phyloP scores from a whole-genome alignment of 805 yeast species.

The Suhomyces sp. region DNA sequence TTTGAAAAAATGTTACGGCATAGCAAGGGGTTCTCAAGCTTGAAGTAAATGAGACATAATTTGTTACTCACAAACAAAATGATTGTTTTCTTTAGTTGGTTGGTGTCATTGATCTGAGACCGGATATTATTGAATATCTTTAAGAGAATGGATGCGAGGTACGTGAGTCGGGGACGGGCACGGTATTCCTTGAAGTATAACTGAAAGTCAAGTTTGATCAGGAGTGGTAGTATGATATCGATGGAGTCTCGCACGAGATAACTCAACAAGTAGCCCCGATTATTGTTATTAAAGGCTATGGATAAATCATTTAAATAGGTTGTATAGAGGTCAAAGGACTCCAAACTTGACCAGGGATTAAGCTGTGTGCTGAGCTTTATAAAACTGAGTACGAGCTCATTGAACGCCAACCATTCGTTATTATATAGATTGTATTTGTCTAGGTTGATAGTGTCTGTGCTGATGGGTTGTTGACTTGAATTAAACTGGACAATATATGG shows the following conservation, averaged over 20 bases:
- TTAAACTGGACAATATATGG: constrained; percentile 25
- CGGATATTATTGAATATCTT: constrained; percentile 62
- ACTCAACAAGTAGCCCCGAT: constrained; percentile 37
- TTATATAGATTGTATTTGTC: constrained; percentile 24
- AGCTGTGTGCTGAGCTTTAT: constrained; percentile 48
- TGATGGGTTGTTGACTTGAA: constrained; percentile 2
- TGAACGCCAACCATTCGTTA: constrained; percentile 49
- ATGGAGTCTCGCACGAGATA: constrained; percentile 38
- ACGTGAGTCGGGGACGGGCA: constrained; percentile 46
- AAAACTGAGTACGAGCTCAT: constrained; percentile 44
- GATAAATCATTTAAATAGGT: constrained; percentile 48
- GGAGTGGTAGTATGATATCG: constrained; percentile 43
- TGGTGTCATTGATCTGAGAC: constrained; percentile 40
- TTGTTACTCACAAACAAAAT: constrained; percentile 53
- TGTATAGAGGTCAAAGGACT: constrained; percentile 55
- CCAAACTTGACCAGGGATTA: constrained; percentile 51
- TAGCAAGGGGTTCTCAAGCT: constrained; percentile 52
- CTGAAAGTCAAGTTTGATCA: constrained; percentile 39
- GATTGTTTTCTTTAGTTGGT: constrained; percentile 45
- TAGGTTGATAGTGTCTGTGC: constrained; percentile 18
- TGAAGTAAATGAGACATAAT: constrained; percentile 57
- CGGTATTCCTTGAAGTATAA: constrained; percentile 42
- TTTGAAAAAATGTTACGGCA: constrained; percentile 64
- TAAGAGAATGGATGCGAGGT: constrained; percentile 53
- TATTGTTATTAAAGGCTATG: constrained; percentile 47